Percentiles rank a stretch among this genome's conserved stretches.
Conservation (phyloP, 345 rosid genomes). For the Sisymbrium irio region DNA sequence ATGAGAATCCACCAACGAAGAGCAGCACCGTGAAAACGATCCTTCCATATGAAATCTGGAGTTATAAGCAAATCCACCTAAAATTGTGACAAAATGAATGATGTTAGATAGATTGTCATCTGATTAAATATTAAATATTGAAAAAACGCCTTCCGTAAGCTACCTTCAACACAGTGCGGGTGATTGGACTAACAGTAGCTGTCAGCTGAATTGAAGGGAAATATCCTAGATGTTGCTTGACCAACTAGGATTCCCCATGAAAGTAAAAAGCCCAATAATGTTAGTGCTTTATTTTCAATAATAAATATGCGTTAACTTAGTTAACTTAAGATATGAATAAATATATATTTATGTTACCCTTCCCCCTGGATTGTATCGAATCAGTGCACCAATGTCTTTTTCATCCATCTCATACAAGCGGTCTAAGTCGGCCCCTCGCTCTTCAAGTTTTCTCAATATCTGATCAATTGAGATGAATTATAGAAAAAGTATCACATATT, state of each 20-base stretch:
- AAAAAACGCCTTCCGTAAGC: conserved; percentile 14
- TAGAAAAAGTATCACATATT: conserved; percentile 9
- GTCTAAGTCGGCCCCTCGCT: conserved; percentile 78
- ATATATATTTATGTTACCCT: conserved; percentile 40
- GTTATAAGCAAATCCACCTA: conserved; percentile 89
- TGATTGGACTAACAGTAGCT: conserved; percentile 94
- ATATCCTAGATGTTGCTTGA: conserved; percentile 82
- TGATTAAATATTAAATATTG: neutral
- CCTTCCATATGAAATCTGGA: conserved; percentile 89
- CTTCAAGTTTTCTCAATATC: conserved; percentile 96
- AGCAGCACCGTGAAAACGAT: conserved; percentile 85
- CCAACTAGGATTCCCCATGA: conserved; percentile 48
- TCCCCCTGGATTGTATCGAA: conserved; percentile 93
- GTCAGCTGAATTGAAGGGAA: conserved; percentile 77
- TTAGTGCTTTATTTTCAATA: conserved; percentile 10
- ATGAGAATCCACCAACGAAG: conserved; percentile 98
- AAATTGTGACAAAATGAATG: conserved; percentile 21
- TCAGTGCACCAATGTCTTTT: conserved; percentile 86
- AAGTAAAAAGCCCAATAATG: conserved; percentile 23
- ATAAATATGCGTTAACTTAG: conserved; percentile 1
- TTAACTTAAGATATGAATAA: conserved; percentile 17
- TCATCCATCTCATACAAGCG: conserved; percentile 90
- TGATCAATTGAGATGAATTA: conserved; percentile 35
- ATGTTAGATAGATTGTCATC: conserved; percentile 2
- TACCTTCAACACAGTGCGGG: conserved; percentile 98